Conservation (phyloP, 1,139 yeast genomes). For the Arxiozyma telluris region DNA sequence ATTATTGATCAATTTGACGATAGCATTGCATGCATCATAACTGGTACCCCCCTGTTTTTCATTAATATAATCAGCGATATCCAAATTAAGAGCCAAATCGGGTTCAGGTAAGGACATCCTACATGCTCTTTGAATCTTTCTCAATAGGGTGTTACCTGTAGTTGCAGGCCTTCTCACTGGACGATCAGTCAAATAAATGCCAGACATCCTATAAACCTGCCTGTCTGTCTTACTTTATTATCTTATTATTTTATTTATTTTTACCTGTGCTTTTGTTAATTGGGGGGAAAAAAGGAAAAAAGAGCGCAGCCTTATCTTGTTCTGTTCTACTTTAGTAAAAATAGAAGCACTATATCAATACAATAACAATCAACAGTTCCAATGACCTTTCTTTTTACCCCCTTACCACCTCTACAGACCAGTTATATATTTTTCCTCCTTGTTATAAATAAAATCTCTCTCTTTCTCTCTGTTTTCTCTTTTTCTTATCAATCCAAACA, state of each 20-base stretch:
- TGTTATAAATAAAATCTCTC: neutral
- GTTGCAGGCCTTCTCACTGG: conserved; percentile 28
- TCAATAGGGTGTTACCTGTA: conserved; percentile 35
- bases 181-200: conserved; percentile 28
- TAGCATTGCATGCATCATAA: conserved; percentile 87
- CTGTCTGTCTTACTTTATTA: neutral
- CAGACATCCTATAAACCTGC: conserved; percentile 17
- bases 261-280: neutral
- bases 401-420: neutral
- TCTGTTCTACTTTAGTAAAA: neutral
- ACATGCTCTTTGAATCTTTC: conserved; percentile 80
- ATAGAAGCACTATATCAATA: no score
- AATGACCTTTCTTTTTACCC: neutral
- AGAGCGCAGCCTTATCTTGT: neutral
- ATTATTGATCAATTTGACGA: conserved; percentile 74
- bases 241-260: neutral
- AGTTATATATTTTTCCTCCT: no score
- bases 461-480: neutral
- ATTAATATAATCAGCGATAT: conserved; percentile 87
- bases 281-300: no score
- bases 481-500: neutral
- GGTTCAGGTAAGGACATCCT: conserved; percentile 80
- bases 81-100: conserved; percentile 76
- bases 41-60: conserved; percentile 88
- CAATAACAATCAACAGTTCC: no score